These are phyloP conservation scores for Neurospora intermedia DNA, from an alignment of 495 filamentous ascomycete species.

Conservation along the genomic window DNA sequence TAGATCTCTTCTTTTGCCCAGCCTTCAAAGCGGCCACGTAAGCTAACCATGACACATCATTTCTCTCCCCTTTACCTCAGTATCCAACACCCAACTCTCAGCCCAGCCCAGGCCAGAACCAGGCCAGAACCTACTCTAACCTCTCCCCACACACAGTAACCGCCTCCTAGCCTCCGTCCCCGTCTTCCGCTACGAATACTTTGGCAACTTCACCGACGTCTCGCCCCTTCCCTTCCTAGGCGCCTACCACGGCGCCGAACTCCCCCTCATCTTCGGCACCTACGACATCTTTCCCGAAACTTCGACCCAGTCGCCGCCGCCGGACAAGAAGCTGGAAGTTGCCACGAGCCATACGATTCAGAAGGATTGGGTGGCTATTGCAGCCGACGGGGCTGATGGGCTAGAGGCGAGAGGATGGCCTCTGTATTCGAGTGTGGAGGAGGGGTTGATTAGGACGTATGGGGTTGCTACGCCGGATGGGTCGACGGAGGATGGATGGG, in stretches of 20 bases:
- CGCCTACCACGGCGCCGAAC: slow-evolving; percentile 41
- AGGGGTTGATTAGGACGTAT: not conserved
- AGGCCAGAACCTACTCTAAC: not conserved
- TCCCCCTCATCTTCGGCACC: slow-evolving; percentile 40
- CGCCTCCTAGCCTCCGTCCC: slow-evolving; percentile 19
- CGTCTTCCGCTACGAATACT: slow-evolving; percentile 35
- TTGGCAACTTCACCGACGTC: slow-evolving; percentile 38
- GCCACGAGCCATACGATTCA: slow-evolving; percentile 27
- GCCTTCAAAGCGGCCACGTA: slow-evolving; percentile 10
- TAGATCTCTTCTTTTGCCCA: slow-evolving; percentile 18
- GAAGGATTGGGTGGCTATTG: slow-evolving; percentile 36
- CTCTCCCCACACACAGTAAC: not conserved
- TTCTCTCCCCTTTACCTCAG: not conserved
- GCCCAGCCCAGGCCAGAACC: too few species aligned
- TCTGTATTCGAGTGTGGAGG: not conserved
- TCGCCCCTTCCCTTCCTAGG: slow-evolving; percentile 32
- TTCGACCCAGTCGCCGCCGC: slow-evolving; percentile 5
- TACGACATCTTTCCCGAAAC: slow-evolving; percentile 26
- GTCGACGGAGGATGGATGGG: not conserved
- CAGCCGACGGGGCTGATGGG: not conserved
- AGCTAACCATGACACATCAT: not conserved
- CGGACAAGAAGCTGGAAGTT: slow-evolving; percentile 9
- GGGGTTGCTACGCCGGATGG: not conserved
- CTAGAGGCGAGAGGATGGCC: not conserved
- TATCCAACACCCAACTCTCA: not conserved